Base-by-base conservation (phyloP, 345 rosid genomes). In the Salix viminalis region DNA sequence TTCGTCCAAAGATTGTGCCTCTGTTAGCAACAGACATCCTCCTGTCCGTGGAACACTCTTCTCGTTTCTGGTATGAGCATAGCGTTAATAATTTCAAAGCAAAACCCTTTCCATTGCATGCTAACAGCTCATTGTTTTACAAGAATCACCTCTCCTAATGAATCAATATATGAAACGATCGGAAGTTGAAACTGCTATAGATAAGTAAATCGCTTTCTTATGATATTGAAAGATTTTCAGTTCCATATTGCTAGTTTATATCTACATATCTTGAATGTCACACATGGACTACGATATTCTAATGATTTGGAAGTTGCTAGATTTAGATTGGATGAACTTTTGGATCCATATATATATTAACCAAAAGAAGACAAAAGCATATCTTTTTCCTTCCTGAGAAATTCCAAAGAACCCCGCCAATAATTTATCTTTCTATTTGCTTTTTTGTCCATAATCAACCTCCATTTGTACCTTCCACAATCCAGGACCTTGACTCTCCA, bases 391-490 rank as follows among this genome's bases (percentile, higher is more conserved):
- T 39, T 68, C 4, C 15, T 9, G 7, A 23, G 68, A 39, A 61
- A 39, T 1, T 61, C 54, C 67, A 4, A 14, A 37, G 13, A 39
- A 37, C 9, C 75, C 36, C 19, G 14, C 28, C 44, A 68, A 14
- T 41, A 0, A 41, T 18, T 28, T 7, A 50, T 50, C 5, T 23
- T 62, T 41, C 8, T 2, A 18, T 21, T 23, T 21, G 13, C 6
- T 48, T 28, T 66, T 36, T 56, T 54, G 78, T 67, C 66, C 66
- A 15, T 56, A 39, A 7, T 37, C 66, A 68, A 75, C 78, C 23
- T 54, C 72, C 67, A 1, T 28, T 15, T 75, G 26, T 24, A 75
- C 58, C 67, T 36, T 67, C 66, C 44, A 48, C 66, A 52, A 11
- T 19, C 50, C 14, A 54, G 24, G 32, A 24, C 64, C 10, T 23